A percentile compares a stretch with the other conserved stretches of the same genome.
These are phyloP conservation scores for Triangularia setosa DNA, from an alignment of 2,329 filamentous ascomycete genomes.

Conservation along the genomic window DNA sequence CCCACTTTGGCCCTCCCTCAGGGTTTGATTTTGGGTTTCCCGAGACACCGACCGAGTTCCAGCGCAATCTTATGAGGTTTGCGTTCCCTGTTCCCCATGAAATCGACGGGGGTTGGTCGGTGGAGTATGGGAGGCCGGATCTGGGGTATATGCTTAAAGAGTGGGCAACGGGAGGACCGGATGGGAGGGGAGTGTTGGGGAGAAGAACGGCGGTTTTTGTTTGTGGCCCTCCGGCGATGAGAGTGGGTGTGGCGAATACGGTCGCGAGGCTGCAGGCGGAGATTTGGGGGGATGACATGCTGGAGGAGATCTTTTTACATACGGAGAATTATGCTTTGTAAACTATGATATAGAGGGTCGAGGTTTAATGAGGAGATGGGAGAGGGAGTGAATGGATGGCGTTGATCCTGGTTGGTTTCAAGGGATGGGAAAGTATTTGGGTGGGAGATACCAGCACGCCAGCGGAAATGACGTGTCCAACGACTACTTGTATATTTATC, in stretches of 20 bases:
- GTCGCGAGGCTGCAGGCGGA: constrained; percentile 77
- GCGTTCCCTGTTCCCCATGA: constrained; percentile 70
- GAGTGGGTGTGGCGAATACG: constrained; percentile 80
- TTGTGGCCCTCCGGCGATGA: constrained; percentile 83
- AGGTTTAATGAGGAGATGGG: too few species aligned
- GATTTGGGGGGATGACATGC: constrained; percentile 73
- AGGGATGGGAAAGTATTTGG: background rate
- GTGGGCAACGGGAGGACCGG: constrained; percentile 67
- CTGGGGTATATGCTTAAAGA: constrained; percentile 82
- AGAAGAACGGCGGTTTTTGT: constrained; percentile 85
- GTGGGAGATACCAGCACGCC: background rate
- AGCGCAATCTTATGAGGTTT: constrained; percentile 86
- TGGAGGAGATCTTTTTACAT: constrained; percentile 90
- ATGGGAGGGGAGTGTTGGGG: constrained; percentile 68
- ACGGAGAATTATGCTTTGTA: constrained; percentile 91
- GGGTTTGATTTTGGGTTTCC: constrained; percentile 81
- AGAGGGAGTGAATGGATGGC: background rate
- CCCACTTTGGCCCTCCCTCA: constrained; percentile 55
- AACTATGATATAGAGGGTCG: too few species aligned
- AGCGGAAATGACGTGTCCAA: background rate
- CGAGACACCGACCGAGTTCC: constrained; percentile 78
- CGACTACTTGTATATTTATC: background rate
- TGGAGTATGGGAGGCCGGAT: constrained; percentile 88
- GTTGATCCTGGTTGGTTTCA: background rate
- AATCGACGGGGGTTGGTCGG: constrained; percentile 78